Percentiles rank a stretch among this genome's conserved stretches.
These are phyloP conservation scores for Candida lessepsii DNA, from an alignment of 805 yeast species.

Conservation along the genomic window DNA sequence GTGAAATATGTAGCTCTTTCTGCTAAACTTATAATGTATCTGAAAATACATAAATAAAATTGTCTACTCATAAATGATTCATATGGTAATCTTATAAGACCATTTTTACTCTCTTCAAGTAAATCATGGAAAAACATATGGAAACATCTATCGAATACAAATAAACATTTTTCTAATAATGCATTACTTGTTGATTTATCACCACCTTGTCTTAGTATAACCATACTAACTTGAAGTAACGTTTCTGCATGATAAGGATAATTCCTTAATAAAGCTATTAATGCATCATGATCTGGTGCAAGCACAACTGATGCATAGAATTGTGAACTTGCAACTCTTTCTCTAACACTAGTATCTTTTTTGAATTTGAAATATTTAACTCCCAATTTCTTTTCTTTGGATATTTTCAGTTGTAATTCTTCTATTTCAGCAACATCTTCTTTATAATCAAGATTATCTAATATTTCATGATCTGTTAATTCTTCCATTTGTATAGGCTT, in stretches of 20 bases:
- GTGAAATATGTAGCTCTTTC: constrained; percentile 77
- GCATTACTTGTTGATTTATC: constrained; percentile 67
- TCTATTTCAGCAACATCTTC: constrained; percentile 29
- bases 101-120: constrained; percentile 47
- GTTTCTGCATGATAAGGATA: constrained; percentile 77
- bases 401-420: constrained; percentile 30
- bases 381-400: constrained; percentile 37
- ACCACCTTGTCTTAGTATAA: constrained; percentile 74
- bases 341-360: constrained; percentile 32
- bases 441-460: constrained; percentile 33
- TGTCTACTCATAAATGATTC: constrained; percentile 74
- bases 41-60: constrained; percentile 69
- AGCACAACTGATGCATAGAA: constrained; percentile 66
- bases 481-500: constrained; percentile 64
- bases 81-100: constrained; percentile 69
- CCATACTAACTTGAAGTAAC: constrained; percentile 73
- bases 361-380: constrained; percentile 57
- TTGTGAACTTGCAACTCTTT: constrained; percentile 41
- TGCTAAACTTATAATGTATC: constrained; percentile 67
- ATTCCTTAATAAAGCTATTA: constrained; percentile 56
- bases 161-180: constrained; percentile 70
- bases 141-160: constrained; percentile 75
- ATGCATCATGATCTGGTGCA: constrained; percentile 76
- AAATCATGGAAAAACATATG: constrained; percentile 53
- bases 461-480: constrained; percentile 37